A percentile compares a stretch with the other conserved stretches of the same genome.
phyloP scores from a whole-genome alignment of 306 rosid species.

The Cicer judaicum region DNA sequence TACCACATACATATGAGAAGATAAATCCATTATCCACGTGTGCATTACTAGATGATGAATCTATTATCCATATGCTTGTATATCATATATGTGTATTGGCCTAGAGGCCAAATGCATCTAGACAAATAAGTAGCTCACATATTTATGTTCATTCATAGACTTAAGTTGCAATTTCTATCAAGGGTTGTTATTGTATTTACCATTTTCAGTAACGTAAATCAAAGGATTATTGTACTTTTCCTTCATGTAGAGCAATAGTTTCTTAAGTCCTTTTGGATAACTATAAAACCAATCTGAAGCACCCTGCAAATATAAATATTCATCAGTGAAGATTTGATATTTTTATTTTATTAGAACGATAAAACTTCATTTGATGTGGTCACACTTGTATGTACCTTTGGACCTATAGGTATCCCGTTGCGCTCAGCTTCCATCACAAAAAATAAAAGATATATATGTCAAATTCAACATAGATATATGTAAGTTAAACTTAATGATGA shows the following conservation, averaged over 20 bases:
- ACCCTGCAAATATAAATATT: conserved; percentile 48
- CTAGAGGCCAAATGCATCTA: neutral
- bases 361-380: neutral
- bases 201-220: conserved; percentile 69
- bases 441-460: neutral
- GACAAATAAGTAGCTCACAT: neutral
- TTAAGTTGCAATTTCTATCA: neutral
- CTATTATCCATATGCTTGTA: neutral
- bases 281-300: conserved; percentile 56
- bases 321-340: neutral
- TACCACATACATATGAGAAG: neutral
- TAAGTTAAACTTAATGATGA: neutral
- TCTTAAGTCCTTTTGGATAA: conserved; percentile 61
- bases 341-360: neutral
- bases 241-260: conserved; percentile 50
- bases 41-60: neutral
- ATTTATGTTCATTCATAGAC: neutral
- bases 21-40: neutral
- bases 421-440: conserved; percentile 43
- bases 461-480: neutral
- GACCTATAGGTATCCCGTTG: conserved; percentile 59
- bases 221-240: conserved; percentile 57
- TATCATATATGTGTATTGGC: neutral
- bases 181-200: conserved; percentile 39
- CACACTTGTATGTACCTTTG: conserved; percentile 42